Conservation (phyloP, 345 rosid genomes). For the Camelina sativa region DNA sequence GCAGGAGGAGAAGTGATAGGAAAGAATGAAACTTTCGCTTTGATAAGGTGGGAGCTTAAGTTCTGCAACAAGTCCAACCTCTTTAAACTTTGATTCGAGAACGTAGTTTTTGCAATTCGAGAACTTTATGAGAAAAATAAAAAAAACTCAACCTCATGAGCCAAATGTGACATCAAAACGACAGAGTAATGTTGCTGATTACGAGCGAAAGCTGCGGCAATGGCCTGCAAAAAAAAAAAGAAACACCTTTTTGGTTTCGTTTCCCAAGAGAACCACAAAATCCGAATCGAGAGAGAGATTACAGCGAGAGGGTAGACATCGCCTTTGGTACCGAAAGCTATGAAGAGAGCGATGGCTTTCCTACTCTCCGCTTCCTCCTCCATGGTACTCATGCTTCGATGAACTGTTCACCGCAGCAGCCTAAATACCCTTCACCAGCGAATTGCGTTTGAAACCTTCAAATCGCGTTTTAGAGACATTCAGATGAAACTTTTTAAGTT, state of each 20-base stretch:
- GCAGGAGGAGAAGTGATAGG: conserved; percentile 76
- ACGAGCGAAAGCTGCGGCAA: conserved; percentile 74
- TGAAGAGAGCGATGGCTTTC: conserved; percentile 63
- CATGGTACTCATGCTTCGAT: conserved; percentile 32
- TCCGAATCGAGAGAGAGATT: conserved; percentile 18
- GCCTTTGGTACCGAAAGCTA: conserved; percentile 90
- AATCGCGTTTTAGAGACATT: conserved; percentile 18
- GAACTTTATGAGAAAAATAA: conserved; percentile 5
- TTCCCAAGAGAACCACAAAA: conserved; percentile 10
- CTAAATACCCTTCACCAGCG: conserved; percentile 3
- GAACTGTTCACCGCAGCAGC: conserved; percentile 23
- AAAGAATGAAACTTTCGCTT: conserved; percentile 47
- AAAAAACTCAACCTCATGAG: conserved; percentile 61
- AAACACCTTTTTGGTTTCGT: neutral
- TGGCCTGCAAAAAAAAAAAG: conserved; percentile 54
- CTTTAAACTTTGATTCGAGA: neutral
- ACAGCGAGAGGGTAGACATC: conserved; percentile 86
- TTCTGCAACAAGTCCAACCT: conserved; percentile 49
- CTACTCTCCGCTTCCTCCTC: conserved; percentile 45
- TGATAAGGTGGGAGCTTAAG: conserved; percentile 56
- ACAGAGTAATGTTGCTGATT: conserved; percentile 60
- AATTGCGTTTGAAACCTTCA: conserved; percentile 10
- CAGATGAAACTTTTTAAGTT: too few relatives aligned
- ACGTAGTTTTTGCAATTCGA: conserved; percentile 23
- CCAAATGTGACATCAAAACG: conserved; percentile 71